Evolutionary conservation across 192 early-diverging fungal genomes (phyloP).

Genomic region (Spizellomyces punctatus): DNA sequence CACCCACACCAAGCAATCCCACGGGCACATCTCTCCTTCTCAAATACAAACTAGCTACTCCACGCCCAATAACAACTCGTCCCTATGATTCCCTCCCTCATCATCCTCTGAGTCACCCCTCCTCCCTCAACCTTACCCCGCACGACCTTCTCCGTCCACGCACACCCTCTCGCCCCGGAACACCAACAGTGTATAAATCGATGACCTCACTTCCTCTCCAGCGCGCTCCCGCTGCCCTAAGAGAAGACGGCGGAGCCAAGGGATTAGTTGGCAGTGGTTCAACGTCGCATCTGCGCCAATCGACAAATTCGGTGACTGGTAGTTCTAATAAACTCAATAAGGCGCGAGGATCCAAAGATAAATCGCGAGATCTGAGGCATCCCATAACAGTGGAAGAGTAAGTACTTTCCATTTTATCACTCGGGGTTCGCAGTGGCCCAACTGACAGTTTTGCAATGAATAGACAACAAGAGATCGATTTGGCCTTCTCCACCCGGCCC

Average conservation of each 20-base stretch:
- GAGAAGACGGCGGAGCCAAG: neutral
- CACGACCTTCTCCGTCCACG: constrained; percentile 10
- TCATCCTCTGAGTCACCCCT: neutral
- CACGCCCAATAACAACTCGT: neutral
- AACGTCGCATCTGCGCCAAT: too few relatives aligned
- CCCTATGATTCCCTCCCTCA: neutral
- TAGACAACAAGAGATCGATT: constrained; percentile 40
- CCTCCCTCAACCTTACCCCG: neutral
- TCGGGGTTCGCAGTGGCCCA: too few relatives aligned
- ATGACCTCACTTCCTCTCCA: neutral
- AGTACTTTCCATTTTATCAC: neutral
- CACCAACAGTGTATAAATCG: neutral
- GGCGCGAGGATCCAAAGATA: too few relatives aligned
- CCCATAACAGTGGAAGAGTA: constrained; percentile 5
- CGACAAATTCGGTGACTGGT: too few relatives aligned
- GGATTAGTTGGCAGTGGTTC: neutral
- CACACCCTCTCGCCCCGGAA: constrained; percentile 8
- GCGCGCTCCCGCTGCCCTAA: neutral
- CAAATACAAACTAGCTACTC: constrained; percentile 4
- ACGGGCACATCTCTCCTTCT: neutral
- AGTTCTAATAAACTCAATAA: too few relatives aligned
- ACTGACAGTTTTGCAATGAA: too few relatives aligned
- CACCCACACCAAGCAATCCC: neutral
- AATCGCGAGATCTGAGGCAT: too few relatives aligned
- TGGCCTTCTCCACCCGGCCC: constrained; percentile 47